Evolutionary conservation across 75 land plant genomes (phyloP).

Genomic region (Chamaecyparis obtusa): DNA sequence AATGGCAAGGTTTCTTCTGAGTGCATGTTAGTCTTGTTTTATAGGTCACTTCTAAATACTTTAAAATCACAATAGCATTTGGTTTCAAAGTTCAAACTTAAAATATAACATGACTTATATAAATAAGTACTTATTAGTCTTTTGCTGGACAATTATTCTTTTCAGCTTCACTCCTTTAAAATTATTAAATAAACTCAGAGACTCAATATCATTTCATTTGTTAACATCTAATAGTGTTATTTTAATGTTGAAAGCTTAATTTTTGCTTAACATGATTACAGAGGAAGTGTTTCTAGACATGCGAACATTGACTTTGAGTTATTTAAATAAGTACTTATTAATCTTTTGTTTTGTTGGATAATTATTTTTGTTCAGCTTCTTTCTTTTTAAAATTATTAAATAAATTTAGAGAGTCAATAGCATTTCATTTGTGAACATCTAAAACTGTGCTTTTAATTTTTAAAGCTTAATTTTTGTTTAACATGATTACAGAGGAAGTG

Average conservation of each 20-base stretch:
- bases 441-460: background rate
- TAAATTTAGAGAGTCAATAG: background rate
- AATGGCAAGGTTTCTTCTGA: background rate
- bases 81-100: background rate
- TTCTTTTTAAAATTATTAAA: background rate
- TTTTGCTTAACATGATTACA: slow-evolving; percentile 18
- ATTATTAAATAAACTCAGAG: background rate
- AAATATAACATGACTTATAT: background rate
- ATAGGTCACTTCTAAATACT: background rate
- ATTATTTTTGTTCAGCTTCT: background rate
- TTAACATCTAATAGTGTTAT: background rate
- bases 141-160: background rate
- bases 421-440: background rate
- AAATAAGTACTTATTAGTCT: background rate
- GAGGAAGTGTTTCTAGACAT: slow-evolving; percentile 90
- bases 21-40: background rate
- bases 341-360: background rate
- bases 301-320: slow-evolving; percentile 58
- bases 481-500: slow-evolving; percentile 62
- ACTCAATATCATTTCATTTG: background rate
- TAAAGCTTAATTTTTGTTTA: background rate
- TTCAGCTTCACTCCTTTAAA: background rate
- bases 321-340: background rate
- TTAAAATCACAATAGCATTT: background rate
- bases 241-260: background rate